phyloP scores from a whole-genome alignment of 257 asterid species.

The Solanum gandarillasii region DNA sequence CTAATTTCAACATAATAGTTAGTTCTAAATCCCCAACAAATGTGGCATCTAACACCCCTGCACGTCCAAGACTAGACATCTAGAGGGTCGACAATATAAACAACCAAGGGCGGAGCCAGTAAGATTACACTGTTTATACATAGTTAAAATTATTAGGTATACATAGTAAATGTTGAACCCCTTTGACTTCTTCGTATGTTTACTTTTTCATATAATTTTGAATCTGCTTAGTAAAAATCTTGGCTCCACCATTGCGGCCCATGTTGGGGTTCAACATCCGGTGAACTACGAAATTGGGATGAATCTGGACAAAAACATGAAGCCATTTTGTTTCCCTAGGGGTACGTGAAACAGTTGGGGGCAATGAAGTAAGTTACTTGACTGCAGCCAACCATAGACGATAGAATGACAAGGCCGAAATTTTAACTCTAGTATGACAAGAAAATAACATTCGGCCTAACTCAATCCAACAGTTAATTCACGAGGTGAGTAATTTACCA shows the following conservation, averaged over 20 bases:
- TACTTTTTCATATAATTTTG: neutral
- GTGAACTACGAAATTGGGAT: neutral
- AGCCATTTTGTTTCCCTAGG: neutral
- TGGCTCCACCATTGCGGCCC: neutral
- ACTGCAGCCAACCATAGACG: too few relatives aligned
- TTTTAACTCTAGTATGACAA: too few relatives aligned
- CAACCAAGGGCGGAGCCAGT: neutral
- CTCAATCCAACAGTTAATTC: too few relatives aligned
- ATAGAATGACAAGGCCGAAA: too few relatives aligned
- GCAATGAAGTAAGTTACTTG: neutral
- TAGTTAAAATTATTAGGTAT: neutral
- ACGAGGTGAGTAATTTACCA: constrained; percentile 12
- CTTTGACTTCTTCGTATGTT: neutral
- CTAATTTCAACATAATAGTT: neutral
- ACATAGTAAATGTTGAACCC: neutral
- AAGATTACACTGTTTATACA: neutral
- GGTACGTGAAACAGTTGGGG: neutral
- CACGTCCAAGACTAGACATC: neutral
- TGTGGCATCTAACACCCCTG: neutral
- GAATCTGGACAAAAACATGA: neutral
- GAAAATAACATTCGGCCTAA: too few relatives aligned
- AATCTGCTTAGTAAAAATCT: neutral
- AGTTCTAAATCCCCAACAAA: neutral
- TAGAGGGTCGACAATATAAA: neutral
- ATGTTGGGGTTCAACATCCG: neutral